Evolutionary conservation across 805 yeast species (phyloP).

Genomic region (Schizosaccharomyces osmophilus): DNA sequence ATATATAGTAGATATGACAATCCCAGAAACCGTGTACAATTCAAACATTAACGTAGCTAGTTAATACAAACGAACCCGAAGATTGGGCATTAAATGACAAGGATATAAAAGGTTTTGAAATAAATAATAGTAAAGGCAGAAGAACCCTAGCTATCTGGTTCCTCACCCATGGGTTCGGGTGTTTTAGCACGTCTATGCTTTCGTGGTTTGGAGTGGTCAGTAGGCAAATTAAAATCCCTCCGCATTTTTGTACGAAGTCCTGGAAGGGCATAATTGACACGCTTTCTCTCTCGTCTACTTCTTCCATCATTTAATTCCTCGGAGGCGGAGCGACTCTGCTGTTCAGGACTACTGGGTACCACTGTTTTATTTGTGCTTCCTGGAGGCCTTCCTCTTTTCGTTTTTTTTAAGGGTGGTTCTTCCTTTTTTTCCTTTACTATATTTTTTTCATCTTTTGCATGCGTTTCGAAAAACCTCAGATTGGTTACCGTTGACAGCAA

Average conservation of each 20-base stretch:
- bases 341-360: too few species aligned
- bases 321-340: too few species aligned
- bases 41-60: too few species aligned
- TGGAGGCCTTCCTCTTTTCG: neutral
- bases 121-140: too few species aligned
- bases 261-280: conserved; percentile 43
- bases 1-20: too few species aligned
- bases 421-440: neutral
- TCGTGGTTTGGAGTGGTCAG: neutral
- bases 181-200: conserved; percentile 9
- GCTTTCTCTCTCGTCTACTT: conserved; percentile 9
- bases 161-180: conserved; percentile 13
- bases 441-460: neutral
- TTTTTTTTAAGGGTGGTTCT: neutral
- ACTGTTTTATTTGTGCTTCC: neutral
- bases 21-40: too few species aligned
- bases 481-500: neutral
- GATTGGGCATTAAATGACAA: too few species aligned
- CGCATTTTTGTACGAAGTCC: conserved; percentile 47
- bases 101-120: too few species aligned
- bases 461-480: neutral
- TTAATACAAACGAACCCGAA: too few species aligned
- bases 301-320: neutral
- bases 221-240: conserved; percentile 24
- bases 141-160: too few species aligned